Conservation (phyloP, 2,329 filamentous ascomycete species). For the Fusarium brevicatenulatum region DNA sequence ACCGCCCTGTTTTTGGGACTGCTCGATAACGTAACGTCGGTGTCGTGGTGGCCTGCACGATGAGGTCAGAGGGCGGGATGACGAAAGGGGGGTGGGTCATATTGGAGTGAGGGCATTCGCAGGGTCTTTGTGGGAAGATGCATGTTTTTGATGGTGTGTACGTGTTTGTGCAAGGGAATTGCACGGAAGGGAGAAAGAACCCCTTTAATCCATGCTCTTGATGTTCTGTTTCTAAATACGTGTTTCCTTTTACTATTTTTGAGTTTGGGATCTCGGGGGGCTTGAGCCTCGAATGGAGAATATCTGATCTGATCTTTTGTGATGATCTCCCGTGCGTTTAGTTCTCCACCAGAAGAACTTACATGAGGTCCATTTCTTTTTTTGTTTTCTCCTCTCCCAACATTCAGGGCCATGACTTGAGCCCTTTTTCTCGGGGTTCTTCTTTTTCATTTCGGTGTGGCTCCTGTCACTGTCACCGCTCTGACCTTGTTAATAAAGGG, state of each 20-base stretch:
- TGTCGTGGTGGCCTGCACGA: constrained; percentile 36
- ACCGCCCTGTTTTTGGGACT: constrained; percentile 31
- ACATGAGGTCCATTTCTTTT: constrained; percentile 1
- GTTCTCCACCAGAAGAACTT: constrained; percentile 25
- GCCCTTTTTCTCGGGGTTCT: neutral
- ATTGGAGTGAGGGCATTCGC: constrained; percentile 15
- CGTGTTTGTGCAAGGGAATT: constrained; percentile 15
- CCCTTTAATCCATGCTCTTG: neutral
- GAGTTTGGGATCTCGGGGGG: constrained; percentile 4
- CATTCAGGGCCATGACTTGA: neutral
- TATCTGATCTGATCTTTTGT: constrained; percentile 8
- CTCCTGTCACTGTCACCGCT: constrained; percentile 28
- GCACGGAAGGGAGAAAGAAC: neutral
- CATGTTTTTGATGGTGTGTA: constrained; percentile 5
- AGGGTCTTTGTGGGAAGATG: constrained; percentile 23
- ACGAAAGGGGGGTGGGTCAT: constrained; percentile 37
- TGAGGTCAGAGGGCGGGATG: constrained; percentile 47
- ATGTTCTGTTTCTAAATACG: neutral
- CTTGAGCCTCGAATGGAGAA: constrained; percentile 30
- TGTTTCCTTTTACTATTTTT: neutral
- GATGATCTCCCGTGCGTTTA: constrained; percentile 38
- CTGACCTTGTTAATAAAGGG: neutral
- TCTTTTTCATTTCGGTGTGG: constrained; percentile 2
- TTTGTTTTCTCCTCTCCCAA: neutral
- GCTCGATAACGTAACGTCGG: neutral